phyloP scores from a whole-genome alignment of 176 grass and related monocot species.

The Oryza glaberrima region DNA sequence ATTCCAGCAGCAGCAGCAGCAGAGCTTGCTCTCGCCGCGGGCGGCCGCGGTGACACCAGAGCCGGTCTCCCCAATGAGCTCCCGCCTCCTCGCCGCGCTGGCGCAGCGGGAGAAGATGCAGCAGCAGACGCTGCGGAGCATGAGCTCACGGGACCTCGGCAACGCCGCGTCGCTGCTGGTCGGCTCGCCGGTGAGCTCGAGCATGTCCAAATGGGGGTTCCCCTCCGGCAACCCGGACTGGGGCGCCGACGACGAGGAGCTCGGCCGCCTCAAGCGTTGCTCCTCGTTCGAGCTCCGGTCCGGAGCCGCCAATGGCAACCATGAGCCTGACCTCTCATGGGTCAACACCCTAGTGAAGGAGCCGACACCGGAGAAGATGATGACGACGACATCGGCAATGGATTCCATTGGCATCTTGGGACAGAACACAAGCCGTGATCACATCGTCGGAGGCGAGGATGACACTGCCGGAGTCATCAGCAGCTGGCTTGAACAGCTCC shows the following conservation, averaged over 20 bases:
- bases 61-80: constrained; percentile 62
- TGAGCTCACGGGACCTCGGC: constrained; percentile 70
- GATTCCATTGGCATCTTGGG: constrained; percentile 40
- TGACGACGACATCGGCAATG: background rate
- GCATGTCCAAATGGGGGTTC: constrained; percentile 64
- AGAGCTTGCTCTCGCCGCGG: constrained; percentile 56
- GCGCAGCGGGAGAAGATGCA: constrained; percentile 67
- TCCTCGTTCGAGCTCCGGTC: constrained; percentile 60
- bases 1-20: constrained; percentile 55
- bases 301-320: constrained; percentile 11
- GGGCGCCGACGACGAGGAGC: constrained; percentile 63
- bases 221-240: constrained; percentile 55
- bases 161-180: constrained; percentile 42
- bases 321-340: constrained; percentile 75
- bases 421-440: constrained; percentile 18
- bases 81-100: constrained; percentile 46
- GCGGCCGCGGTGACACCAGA: constrained; percentile 8
- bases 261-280: constrained; percentile 59
- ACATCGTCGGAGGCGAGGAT: constrained; percentile 19
- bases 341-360: constrained; percentile 76
- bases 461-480: constrained; percentile 44
- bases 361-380: constrained; percentile 42
- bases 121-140: constrained; percentile 69
- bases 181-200: constrained; percentile 50
- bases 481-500: constrained; percentile 65